Percentiles rank a stretch among this genome's conserved stretches.
Conservation (phyloP, 2,329 filamentous ascomycete species). For the Colletotrichum falcatum region DNA sequence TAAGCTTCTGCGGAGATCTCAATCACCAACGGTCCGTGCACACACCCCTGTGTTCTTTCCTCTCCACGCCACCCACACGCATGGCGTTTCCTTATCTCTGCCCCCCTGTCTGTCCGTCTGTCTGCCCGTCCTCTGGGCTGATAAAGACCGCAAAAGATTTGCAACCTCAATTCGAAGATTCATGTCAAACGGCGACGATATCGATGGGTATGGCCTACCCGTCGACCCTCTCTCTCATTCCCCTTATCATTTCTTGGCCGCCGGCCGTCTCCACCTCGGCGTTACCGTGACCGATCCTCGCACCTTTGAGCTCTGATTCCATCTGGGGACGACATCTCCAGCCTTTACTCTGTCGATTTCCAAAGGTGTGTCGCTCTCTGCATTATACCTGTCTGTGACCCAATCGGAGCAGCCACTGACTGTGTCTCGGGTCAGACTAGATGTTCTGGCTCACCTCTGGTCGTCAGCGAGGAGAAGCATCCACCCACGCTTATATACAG, state of each 20-base stretch:
- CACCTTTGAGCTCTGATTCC: background rate
- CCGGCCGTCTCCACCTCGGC: conserved; percentile 24
- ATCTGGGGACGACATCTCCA: background rate
- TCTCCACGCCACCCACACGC: conserved; percentile 40
- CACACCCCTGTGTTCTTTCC: background rate
- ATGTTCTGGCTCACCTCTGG: background rate
- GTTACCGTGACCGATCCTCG: background rate
- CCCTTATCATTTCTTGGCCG: conserved; percentile 36
- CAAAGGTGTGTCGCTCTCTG: no score
- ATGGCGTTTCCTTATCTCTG: conserved; percentile 38
- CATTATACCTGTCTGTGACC: background rate
- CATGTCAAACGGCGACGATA: conserved; percentile 20
- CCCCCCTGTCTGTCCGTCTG: conserved; percentile 14
- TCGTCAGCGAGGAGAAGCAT: background rate
- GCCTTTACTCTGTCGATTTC: no score
- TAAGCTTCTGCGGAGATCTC: conserved; percentile 28
- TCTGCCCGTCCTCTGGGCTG: background rate
- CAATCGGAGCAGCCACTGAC: background rate
- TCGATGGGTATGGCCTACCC: background rate
- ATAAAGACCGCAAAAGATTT: conserved; percentile 29
- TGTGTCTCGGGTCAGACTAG: background rate
- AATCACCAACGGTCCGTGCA: conserved; percentile 30
- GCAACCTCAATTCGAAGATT: conserved; percentile 22
- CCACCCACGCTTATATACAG: background rate
- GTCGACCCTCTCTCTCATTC: background rate